Conservation (phyloP, 768 basidiomycete genomes). For the Mycena leptocephala region DNA sequence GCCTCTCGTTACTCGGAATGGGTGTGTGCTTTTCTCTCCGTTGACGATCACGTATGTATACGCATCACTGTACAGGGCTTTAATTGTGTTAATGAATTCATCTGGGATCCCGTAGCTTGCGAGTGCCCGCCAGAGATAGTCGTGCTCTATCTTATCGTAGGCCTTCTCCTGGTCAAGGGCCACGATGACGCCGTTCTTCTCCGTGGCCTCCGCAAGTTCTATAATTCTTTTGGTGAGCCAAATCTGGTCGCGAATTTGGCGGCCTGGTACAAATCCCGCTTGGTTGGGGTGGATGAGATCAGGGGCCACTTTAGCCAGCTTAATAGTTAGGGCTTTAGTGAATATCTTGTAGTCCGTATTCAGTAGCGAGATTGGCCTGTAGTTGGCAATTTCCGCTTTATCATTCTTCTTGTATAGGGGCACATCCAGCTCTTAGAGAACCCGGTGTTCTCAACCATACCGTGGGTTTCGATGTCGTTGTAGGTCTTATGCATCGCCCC, state of each 20-base stretch:
- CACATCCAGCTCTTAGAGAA: slow-evolving; percentile 45
- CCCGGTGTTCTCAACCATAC: neutral
- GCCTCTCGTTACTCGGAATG: slow-evolving; percentile 41
- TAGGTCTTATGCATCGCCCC: neutral
- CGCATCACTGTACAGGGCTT: slow-evolving; percentile 38
- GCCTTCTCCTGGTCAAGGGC: no score
- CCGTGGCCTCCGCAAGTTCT: slow-evolving; percentile 24
- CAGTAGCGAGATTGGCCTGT: slow-evolving; percentile 40
- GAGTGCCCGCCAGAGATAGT: slow-evolving; percentile 31
- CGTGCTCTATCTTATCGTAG: no score
- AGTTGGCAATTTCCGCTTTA: slow-evolving; percentile 37
- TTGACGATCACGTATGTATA: slow-evolving; percentile 44
- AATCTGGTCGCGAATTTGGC: slow-evolving; percentile 46
- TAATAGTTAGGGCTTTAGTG: slow-evolving; percentile 34
- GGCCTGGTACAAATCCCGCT: no score
- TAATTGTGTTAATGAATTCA: slow-evolving; percentile 33
- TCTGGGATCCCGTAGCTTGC: slow-evolving; percentile 19
- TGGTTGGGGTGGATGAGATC: no score
- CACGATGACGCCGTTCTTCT: slow-evolving; percentile 30
- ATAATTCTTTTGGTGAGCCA: slow-evolving; percentile 37
- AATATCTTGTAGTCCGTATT: slow-evolving; percentile 38
- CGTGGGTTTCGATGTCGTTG: slow-evolving; percentile 28
- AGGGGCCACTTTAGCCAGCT: slow-evolving; percentile 25
- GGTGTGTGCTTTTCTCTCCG: slow-evolving; percentile 25
- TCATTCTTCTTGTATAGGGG: slow-evolving; percentile 53